Evolutionary conservation across 2,329 filamentous ascomycete species (phyloP), one percentile per base, ranked within the genome.

Genomic region (Metarhizium guizhouense): DNA sequence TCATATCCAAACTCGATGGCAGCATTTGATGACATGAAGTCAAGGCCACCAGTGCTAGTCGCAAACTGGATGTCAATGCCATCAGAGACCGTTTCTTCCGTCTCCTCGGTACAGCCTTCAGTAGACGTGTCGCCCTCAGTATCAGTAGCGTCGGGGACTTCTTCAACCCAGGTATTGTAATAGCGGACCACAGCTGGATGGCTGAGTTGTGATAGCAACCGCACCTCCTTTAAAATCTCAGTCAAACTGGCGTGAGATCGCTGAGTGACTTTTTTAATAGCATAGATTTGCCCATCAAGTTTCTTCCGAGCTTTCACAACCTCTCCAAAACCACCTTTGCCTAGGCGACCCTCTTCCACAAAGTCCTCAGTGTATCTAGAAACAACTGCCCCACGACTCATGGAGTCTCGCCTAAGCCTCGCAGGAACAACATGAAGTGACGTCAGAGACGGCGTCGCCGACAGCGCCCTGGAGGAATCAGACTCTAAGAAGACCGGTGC

Each of bases 221-320:
- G 87, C 45, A 96, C 93, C 69, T 94, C 89, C 54, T 88, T 90
- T 30, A 93, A 69, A 13, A 92, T 85, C 66, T 96, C 88, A 0
- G 88, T 92, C 43, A 97, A 76, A 56, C 88, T 89, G 57, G 85
- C 80, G 30, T 87, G 82, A 1, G 90, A 90, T 53, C 86, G 86
- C 62, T 94, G 89, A 1, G 85, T 90, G 59, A 99, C 94, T 68
- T 97, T 96, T 70, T 99, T 99, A 67, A 99, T 89, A 18, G 94
- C 94, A 71, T 97, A 99, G 47, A 95, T 86, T 56, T 92, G 88
- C 0, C 90, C 90, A 67, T 97, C 94, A 4, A 96, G 82, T 72
- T 94, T 96, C 70, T 96, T 95, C 36, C 93, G 83, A 3, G 93
- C 93, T 69, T 96, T 95, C 55, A 97, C 90, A 25, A 99, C 94